Conservation (phyloP, 2,329 filamentous ascomycete species). For the Fusarium zealandicum region DNA sequence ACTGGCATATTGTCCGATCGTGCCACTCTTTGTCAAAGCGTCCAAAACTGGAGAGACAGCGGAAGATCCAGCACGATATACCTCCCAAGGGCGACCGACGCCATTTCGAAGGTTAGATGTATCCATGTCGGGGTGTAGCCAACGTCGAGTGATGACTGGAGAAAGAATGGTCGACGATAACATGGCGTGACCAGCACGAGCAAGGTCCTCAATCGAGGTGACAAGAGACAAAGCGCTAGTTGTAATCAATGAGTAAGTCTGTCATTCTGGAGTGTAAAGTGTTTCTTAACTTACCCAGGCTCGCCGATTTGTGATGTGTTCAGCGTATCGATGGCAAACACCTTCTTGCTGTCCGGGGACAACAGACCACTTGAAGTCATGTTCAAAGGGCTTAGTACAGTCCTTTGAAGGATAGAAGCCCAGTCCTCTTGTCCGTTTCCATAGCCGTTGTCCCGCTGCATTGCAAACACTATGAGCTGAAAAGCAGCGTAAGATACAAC, state of each 20-base stretch:
- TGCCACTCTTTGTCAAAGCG: conserved; percentile 40
- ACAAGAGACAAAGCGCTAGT: conserved; percentile 27
- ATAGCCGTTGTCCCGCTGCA: conserved; percentile 9
- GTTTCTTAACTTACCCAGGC: conserved; percentile 13
- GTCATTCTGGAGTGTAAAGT: fast-evolving
- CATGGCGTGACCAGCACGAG: conserved; percentile 30
- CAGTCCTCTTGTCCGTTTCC: neutral
- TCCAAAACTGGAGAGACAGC: conserved; percentile 38
- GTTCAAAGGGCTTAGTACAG: conserved; percentile 12
- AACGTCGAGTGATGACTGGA: conserved; percentile 39
- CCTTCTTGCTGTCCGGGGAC: neutral
- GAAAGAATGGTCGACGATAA: conserved; percentile 33
- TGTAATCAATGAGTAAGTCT: fast-evolving
- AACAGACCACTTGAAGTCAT: conserved; percentile 22
- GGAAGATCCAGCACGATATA: conserved; percentile 40
- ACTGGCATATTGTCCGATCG: conserved; percentile 41
- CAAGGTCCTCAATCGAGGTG: conserved; percentile 31
- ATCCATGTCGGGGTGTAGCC: conserved; percentile 41
- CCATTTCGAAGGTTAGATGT: conserved; percentile 47
- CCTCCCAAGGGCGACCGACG: conserved; percentile 46
- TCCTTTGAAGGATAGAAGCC: neutral
- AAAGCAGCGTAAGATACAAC: conserved; percentile 34
- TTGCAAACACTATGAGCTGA: conserved; percentile 31
- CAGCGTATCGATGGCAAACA: conserved; percentile 20
- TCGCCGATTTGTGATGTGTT: conserved; percentile 19